A percentile compares a stretch with the other conserved stretches of the same genome.
Conservation (phyloP, 176 grass and related monocot species). For the Rhynchospora breviuscula region DNA sequence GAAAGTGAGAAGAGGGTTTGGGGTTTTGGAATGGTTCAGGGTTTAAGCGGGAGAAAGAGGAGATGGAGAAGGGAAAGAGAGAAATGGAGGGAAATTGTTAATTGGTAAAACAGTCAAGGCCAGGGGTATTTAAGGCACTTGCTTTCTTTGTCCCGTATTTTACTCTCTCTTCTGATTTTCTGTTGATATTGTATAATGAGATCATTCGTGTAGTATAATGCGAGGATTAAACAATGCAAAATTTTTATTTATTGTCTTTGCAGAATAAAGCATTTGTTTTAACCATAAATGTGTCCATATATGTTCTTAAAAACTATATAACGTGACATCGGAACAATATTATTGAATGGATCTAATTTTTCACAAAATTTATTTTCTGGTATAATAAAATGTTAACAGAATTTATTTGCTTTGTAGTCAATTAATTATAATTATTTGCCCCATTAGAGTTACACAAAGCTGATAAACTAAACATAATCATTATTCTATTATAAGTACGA, state of each 20-base stretch:
- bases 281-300: neutral
- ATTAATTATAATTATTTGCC: too few species aligned
- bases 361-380: too few species aligned
- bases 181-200: neutral
- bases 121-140: conserved; percentile 20
- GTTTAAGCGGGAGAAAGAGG: conserved; percentile 29
- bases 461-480: too few species aligned
- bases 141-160: neutral
- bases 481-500: too few species aligned
- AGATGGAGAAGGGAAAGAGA: neutral
- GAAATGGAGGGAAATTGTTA: neutral
- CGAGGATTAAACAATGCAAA: neutral
- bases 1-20: neutral
- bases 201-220: neutral
- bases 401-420: too few species aligned
- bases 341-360: too few species aligned
- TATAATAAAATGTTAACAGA: too few species aligned
- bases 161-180: neutral
- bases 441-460: too few species aligned
- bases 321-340: too few species aligned
- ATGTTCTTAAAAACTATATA: neutral
- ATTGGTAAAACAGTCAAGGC: neutral
- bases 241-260: neutral
- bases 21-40: conserved; percentile 11
- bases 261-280: too few species aligned